Evolutionary conservation across 1,284 basidiomycete species (phyloP), one percentile per base, ranked within the genome.

Genomic region (Trametes sp.): DNA sequence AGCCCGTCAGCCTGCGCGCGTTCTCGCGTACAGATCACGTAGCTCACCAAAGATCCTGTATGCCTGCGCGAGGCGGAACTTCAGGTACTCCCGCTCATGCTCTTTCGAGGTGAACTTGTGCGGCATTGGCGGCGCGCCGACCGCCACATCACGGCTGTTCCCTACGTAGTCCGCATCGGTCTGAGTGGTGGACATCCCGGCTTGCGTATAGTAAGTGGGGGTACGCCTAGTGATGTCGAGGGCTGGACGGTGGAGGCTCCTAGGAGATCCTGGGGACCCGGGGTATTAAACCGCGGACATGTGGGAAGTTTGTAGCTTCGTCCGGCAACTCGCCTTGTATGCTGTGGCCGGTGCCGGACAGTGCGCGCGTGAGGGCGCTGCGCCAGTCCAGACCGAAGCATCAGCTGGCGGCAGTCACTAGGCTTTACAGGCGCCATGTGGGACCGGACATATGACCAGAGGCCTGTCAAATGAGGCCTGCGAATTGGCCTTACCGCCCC

Each of bases 31-130:
- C 14, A 48, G 26, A 21, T 4, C 29, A n/a, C 24, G 4, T 33
- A 23, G 31, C 57, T 51, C 36, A 78, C 80, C 80, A 60, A 83
- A 84, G 56, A 85, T 82, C 48, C 84, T 75, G 70, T 82, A 81
- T 0, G 83, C 80, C 71, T 76, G 82, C 49, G 82, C 84, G 31
- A 88, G 78, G 29, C 84, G 74, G 67, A 84, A 84, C 73, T 87
- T 87, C 57, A 83, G 70, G 55, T 76, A 82, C 61, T 78, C 76
- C 26, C 84, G 75, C 72, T 87, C 82, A 41, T 81, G 77, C 21
- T 78, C 69, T 64, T 79, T 78, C 52, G 73, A 72, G 16, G 71
- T 61, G 62, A 82, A 84, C 44, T 67, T 72, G 13, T 77, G 72
- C 11, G 72, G 74, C 14, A 31, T 56, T 13, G 69, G 69, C 9